phyloP scores from a whole-genome alignment of 371 early-diverging fungal genomes.

The Chytridium lagenaria region DNA sequence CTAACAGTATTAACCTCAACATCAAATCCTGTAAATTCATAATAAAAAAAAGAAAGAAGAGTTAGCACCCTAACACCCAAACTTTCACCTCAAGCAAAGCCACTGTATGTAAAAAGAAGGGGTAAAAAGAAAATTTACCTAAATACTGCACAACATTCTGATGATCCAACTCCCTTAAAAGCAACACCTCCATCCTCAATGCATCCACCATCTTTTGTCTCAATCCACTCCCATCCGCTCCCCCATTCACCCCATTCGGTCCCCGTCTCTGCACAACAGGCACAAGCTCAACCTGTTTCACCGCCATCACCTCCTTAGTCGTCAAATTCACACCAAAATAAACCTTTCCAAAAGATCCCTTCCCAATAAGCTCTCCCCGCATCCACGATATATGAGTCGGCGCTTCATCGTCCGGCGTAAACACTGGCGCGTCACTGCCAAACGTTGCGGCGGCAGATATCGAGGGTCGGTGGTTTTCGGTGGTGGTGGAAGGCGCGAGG shows the following conservation, averaged over 20 bases:
- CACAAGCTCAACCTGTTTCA: constrained; percentile 95
- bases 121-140: constrained; percentile 52
- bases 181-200: constrained; percentile 85
- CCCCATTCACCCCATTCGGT: neutral
- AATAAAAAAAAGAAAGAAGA: constrained; percentile 23
- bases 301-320: constrained; percentile 89
- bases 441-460: neutral
- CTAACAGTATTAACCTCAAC: constrained; percentile 81
- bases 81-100: too few relatives aligned
- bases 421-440: constrained; percentile 14
- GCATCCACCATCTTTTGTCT: constrained; percentile 64
- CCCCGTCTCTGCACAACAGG: constrained; percentile 19
- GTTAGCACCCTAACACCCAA: neutral
- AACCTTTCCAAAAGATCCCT: constrained; percentile 97
- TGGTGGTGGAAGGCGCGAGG: constrained; percentile 4
- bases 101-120: too few relatives aligned
- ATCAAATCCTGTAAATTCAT: constrained; percentile 70
- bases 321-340: constrained; percentile 87
- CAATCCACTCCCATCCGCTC: constrained; percentile 40
- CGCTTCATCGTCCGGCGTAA: constrained; percentile 30
- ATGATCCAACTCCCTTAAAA: constrained; percentile 90
- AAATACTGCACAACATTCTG: constrained; percentile 95
- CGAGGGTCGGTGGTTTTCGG: neutral
- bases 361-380: constrained; percentile 86
- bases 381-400: constrained; percentile 29